These are phyloP conservation scores for Candida tallmaniae DNA, from an alignment of 805 yeast genomes.

Conservation along the genomic window DNA sequence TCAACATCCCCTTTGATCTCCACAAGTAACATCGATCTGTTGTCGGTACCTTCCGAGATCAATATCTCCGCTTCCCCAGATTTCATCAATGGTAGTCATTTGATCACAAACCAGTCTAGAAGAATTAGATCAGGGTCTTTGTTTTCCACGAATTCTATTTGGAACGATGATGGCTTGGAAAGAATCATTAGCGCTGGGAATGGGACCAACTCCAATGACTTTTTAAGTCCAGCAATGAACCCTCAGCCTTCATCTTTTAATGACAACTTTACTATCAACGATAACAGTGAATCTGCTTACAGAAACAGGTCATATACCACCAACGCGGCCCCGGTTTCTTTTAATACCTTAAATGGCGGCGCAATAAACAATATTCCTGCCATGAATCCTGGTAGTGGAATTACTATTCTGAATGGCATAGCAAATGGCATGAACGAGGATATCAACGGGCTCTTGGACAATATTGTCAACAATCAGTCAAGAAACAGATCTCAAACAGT, in stretches of 20 bases:
- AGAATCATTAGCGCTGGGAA: background rate
- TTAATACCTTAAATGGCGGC: constrained; percentile 1
- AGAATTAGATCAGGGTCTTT: constrained; percentile 57
- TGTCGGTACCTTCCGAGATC: constrained; percentile 5
- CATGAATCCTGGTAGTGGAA: background rate
- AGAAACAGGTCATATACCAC: constrained; percentile 53
- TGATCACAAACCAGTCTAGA: constrained; percentile 10
- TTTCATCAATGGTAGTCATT: constrained; percentile 3
- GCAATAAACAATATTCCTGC: constrained; percentile 15
- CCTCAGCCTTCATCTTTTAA: constrained; percentile 8
- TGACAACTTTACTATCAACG: constrained; percentile 4
- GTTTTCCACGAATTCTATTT: constrained; percentile 47
- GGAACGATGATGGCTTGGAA: constrained; percentile 46
- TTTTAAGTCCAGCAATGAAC: constrained; percentile 11
- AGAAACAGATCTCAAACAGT: constrained; percentile 40
- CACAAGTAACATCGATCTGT: constrained; percentile 4
- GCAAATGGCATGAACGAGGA: constrained; percentile 18
- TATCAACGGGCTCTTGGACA: constrained; percentile 27
- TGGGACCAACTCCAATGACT: constrained; percentile 1
- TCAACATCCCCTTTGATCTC: constrained; percentile 18
- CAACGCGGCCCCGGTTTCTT: constrained; percentile 24
- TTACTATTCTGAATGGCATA: constrained; percentile 5
- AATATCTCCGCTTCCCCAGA: constrained; percentile 7
- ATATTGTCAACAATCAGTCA: constrained; percentile 17
- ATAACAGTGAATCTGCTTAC: constrained; percentile 3